Percentiles rank a stretch among this genome's conserved stretches.
Conservation (phyloP, 2,329 filamentous ascomycete genomes). For the Dryadomyces sulphureus region DNA sequence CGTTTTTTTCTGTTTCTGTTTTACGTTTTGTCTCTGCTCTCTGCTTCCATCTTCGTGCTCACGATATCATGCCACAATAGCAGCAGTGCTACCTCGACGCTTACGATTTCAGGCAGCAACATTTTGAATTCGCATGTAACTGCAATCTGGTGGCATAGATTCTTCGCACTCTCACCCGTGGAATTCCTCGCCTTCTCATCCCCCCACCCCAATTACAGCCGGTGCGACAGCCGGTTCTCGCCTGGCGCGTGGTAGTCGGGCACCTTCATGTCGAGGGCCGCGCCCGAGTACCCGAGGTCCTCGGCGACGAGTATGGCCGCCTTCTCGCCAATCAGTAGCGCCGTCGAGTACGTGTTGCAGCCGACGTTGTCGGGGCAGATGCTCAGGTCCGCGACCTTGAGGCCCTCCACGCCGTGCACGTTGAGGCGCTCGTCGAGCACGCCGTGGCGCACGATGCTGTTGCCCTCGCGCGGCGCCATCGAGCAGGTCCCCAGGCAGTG, state of each 20-base stretch:
- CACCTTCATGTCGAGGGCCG: constrained; percentile 63
- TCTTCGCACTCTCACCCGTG: too few species aligned
- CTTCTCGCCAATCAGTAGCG: constrained; percentile 64
- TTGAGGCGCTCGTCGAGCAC: constrained; percentile 66
- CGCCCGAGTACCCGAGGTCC: constrained; percentile 59
- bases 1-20: neutral
- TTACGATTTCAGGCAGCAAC: neutral
- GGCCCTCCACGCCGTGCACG: constrained; percentile 60
- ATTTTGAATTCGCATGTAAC: too few species aligned
- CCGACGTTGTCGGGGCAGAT: constrained; percentile 71
- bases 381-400: constrained; percentile 63
- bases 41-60: too few species aligned
- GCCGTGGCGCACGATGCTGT: constrained; percentile 67
- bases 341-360: constrained; percentile 54
- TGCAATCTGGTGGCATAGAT: too few species aligned
- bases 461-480: constrained; percentile 63
- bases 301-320: constrained; percentile 54
- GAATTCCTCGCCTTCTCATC: neutral
- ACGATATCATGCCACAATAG: too few species aligned
- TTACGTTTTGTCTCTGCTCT: neutral
- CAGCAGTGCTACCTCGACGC: too few species aligned
- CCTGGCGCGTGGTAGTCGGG: constrained; percentile 45
- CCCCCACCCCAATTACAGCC: constrained; percentile 19
- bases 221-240: constrained; percentile 24
- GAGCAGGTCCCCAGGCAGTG: constrained; percentile 54